Conservation (phyloP, 179 eudicot genomes). For the Gypsophila paniculata region DNA sequence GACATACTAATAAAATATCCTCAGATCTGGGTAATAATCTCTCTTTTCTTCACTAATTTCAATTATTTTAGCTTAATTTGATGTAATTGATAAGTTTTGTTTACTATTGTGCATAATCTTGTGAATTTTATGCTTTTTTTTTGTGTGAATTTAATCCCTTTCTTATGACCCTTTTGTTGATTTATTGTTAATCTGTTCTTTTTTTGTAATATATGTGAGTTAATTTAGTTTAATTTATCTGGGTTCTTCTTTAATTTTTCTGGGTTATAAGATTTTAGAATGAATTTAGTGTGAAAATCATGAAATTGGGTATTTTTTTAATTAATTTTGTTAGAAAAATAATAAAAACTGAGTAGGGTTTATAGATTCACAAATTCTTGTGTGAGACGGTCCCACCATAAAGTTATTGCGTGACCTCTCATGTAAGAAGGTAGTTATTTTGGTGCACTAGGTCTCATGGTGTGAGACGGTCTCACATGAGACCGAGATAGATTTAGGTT, state of each 20-base stretch:
- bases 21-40: slow-evolving; percentile 42
- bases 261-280: slow-evolving; percentile 24
- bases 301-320: too few relatives aligned
- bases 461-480: too few relatives aligned
- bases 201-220: slow-evolving; percentile 5
- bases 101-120: slow-evolving; percentile 29
- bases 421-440: too few relatives aligned
- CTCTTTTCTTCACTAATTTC: slow-evolving; percentile 9
- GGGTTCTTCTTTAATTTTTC: slow-evolving; percentile 24
- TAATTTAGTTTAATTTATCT: slow-evolving; percentile 17
- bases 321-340: background rate
- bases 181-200: background rate
- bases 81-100: background rate
- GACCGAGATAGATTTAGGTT: slow-evolving; percentile 14
- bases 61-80: background rate
- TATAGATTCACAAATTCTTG: too few relatives aligned
- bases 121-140: slow-evolving; percentile 26
- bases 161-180: slow-evolving; percentile 27
- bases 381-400: too few relatives aligned
- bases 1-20: background rate
- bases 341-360: background rate
- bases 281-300: background rate
- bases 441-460: too few relatives aligned
- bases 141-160: slow-evolving; percentile 24
- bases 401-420: too few relatives aligned